Base-by-base conservation (phyloP, 2,329 filamentous ascomycete genomes). In the Fusarium dimerum region DNA sequence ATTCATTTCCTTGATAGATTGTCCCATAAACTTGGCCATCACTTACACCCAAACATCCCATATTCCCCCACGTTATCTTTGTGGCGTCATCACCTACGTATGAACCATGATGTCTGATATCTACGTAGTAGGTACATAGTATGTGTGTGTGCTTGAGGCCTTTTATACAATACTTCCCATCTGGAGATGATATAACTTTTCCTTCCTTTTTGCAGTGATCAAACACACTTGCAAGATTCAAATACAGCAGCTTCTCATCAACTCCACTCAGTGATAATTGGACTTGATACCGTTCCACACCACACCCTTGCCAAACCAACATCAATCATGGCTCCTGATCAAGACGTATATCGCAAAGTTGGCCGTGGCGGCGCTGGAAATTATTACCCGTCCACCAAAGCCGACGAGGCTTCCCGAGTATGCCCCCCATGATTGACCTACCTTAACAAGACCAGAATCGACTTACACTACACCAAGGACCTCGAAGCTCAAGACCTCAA, bases 291-390 rank as follows among this genome's bases (percentile, higher is more conserved):
- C 12, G 7, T 32, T 12, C 30, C 30, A 12, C 30, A 29, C 34
- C 26, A 43, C 16, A 40, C 16, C 39, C 17, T 41, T 44, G 34
- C 47, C 47, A 48, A 34, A 43, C 17, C 41, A 32, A 26, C 43
- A 44, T 34, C 17, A 45, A 47, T 43, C 42, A 66, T 66, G 56
- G 45, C 64, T 38, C 51, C 60, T 49, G 62, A 68, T 38, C 61
- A 66, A 52, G 80, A 80, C 61, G 73, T 73, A 46, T 80, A 79
- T 59, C 75, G 75, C 58, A 76, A 76, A 52, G 75, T 79, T 40
- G 84, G 85, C 50, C 80, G 85, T 45, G 85, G 85, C 48, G 85
- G 85, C 45, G 84, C 84, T 6, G 85, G 85, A 47, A 88, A 88
- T 69, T 85, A 80, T 67, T 78, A 78, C 63, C 74, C 75, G 63